Evolutionary conservation across 2,329 filamentous ascomycete genomes (phyloP), one percentile per base, ranked within the genome.

Genomic region (Hymenoscyphus albidus): DNA sequence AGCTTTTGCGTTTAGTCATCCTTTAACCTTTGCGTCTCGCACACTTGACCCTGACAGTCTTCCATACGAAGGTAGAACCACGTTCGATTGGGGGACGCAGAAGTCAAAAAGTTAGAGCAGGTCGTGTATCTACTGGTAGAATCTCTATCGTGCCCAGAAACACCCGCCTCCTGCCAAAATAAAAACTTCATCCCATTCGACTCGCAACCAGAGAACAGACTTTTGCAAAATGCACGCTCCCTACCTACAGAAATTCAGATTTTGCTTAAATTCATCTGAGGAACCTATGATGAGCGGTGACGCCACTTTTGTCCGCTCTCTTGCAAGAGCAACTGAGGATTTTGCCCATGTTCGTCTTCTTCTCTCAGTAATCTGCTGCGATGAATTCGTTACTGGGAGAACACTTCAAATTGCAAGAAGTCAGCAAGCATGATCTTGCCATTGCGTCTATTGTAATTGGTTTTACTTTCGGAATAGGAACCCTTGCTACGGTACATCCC

Each of bases 391-490:
- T 62, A 10, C 39, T 62, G 10, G 51, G 48, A 31, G 39, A 58
- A 12, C 22, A 63, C 39, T 63, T 38, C 35, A 40, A 59, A 13
- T 31, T 42, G 12, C 42, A 59, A 27, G 56, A 54, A 18, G 64
- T 66, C 39, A 68, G 67, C 5, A 40, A 22, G 42, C n/a, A 35
- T 42, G 78, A 80, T 51, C 64, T 77, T 58, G 72, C 72, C 14
- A 71, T 78, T 62, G 76, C 76, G 48, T 76, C 76, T 18, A 70
- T 79, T 60, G 72, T 75, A 18, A 78, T 73, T 71, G 78, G 78
- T 1, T 70, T 78, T 63, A 75, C 76, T 1, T 66, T 80, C 10
- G 76, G 76, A 5, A 74, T 80, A 64, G 73, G 72, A 1, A 71
- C 72, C 59, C 74, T 77, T 59, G 76, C 73, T 1, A 60, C 40